Base-by-base conservation (phyloP, 2,329 filamentous ascomycete genomes). In the Anthostomella pinea region DNA sequence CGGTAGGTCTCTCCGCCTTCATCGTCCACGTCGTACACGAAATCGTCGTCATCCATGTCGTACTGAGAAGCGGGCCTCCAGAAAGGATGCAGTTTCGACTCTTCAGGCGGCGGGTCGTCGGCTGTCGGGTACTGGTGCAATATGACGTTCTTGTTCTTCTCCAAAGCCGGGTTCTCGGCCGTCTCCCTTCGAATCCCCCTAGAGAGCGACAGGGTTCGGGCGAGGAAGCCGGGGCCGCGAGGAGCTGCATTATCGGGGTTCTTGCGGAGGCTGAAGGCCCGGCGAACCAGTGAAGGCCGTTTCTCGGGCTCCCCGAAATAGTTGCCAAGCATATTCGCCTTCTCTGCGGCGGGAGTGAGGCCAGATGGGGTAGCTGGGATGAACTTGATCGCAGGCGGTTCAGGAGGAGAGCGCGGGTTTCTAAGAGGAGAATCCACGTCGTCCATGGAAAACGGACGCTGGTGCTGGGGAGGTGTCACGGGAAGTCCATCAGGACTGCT, bases 341-440 rank as follows among this genome's bases (percentile, higher is more conserved):
- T 72, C 44, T 81, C 77, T 2, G 67, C 52, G 2, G 69, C 64
- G 8, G 79, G 77, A 2, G 77, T 81, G 27, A 74, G 52, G 2
- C 73, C 78, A 2, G 77, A 80, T 3, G 79, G 78, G 0, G 78
- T 82, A 17, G 79, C 77, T 1, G 78, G 78, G 21, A 79, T 82
- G 41, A 83, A 77, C 38, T 77, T 72, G 48, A 83, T 72, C 2
- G 60, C 62, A 8, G 68, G 69, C 5, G 61, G 75, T 43, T 69
- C 63, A 14, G 78, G 78, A 5, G 78, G 76, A n/a, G 66, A 67
- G 30, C 78, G 71, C 10, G 79, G 79, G 46, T 83, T 83, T 36
- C 77, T 67, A 21, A 82, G 63, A 6, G 79, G 79, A 10, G 78
- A 83, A 49, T 82, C 77, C 15, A 79, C 67, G 34, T 78, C 70